phyloP scores from a whole-genome alignment of 495 filamentous ascomycete species.

The Penicillium salamii region DNA sequence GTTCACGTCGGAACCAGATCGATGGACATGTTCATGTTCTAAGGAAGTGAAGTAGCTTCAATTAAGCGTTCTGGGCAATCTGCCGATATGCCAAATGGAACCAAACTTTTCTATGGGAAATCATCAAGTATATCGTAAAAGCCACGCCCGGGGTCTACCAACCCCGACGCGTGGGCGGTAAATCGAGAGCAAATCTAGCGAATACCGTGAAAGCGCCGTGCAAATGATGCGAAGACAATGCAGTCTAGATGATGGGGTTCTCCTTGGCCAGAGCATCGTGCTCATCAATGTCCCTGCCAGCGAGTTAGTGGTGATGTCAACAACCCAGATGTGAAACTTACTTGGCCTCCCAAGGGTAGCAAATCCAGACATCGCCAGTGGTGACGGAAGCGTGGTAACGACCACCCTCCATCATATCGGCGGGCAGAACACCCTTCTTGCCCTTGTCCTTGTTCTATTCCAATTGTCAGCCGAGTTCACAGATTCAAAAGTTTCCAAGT shows the following conservation, averaged over 20 bases:
- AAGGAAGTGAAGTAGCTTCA: not conserved
- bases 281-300: constrained; percentile 77
- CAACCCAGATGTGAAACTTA: constrained; percentile 37
- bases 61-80: not conserved
- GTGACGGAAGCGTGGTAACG: constrained; percentile 86
- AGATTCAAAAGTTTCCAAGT: not conserved
- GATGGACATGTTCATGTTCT: too few relatives aligned
- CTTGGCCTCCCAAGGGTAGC: constrained; percentile 98
- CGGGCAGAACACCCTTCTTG: constrained; percentile 85
- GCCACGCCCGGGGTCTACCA: constrained; percentile 13
- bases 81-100: constrained; percentile 4
- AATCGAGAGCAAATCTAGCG: constrained; percentile 10
- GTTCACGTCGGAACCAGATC: too few relatives aligned
- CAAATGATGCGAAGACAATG: constrained; percentile 22
- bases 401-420: constrained; percentile 70
- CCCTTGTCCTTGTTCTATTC: constrained; percentile 88
- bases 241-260: constrained; percentile 39
- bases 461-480: not conserved
- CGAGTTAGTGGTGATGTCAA: constrained; percentile 6
- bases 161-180: constrained; percentile 9
- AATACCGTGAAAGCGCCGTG: constrained; percentile 18
- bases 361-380: constrained; percentile 92
- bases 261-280: constrained; percentile 72
- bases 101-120: constrained; percentile 23
- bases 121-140: constrained; percentile 34